Percentiles rank a stretch among this genome's conserved stretches.
These are phyloP conservation scores for Nigrospora osmanthi DNA, from an alignment of 2,329 filamentous ascomycete genomes.

Conservation along the genomic window DNA sequence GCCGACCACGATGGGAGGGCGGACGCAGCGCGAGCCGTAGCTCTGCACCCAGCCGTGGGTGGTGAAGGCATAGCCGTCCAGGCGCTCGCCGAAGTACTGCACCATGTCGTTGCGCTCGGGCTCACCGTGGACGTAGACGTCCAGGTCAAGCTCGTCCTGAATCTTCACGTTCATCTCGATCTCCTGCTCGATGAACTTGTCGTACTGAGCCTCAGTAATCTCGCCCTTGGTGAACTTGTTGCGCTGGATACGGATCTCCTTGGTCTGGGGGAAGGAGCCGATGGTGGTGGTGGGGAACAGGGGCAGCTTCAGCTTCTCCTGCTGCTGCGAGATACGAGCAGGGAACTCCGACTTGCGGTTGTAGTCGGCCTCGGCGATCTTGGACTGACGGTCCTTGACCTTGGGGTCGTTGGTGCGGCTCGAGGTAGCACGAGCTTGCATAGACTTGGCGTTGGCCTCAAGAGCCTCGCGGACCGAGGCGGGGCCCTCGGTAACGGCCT, in stretches of 20 bases:
- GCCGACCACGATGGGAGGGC: constrained; percentile 96
- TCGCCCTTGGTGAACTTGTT: constrained; percentile 99
- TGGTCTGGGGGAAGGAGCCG: constrained; percentile 98
- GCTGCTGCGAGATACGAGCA: constrained; percentile 76
- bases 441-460: constrained; percentile 93
- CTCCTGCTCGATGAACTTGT: constrained; percentile 99
- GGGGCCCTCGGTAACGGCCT: constrained; percentile 91
- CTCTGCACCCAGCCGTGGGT: constrained; percentile 98
- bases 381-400: constrained; percentile 93
- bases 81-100: constrained; percentile 97
- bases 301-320: constrained; percentile 86
- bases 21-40: constrained; percentile 96
- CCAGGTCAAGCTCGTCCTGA: constrained; percentile 95
- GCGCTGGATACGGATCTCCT: constrained; percentile 92
- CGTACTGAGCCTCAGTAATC: constrained; percentile 86
- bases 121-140: constrained; percentile 97
- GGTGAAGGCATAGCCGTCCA: constrained; percentile 96
- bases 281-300: constrained; percentile 99
- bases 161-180: constrained; percentile 92
- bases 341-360: constrained; percentile 89
- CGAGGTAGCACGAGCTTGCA: constrained; percentile 84
- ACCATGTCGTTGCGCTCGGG: constrained; percentile 99
- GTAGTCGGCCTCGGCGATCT: constrained; percentile 78
- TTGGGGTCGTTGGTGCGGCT: constrained; percentile 93
- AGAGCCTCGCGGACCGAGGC: constrained; percentile 80